phyloP scores from a whole-genome alignment of 148 eudicot species.

The Camellia lanceoleosa region DNA sequence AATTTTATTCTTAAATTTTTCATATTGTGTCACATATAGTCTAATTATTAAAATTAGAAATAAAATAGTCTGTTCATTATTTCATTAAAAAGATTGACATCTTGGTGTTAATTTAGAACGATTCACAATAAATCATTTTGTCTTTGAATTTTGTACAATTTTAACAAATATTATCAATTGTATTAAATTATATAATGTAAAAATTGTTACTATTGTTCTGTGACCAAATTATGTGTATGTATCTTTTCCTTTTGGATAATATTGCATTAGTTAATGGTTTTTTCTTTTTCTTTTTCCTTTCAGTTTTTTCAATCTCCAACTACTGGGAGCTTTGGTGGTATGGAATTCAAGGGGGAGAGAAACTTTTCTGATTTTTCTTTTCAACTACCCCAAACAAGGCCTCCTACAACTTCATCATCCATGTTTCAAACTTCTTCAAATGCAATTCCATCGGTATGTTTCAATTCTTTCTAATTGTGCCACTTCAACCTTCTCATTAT shows the following conservation, averaged over 20 bases:
- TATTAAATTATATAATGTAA: too few species aligned
- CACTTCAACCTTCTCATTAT: not conserved
- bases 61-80: too few species aligned
- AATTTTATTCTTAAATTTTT: too few species aligned
- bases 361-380: constrained; percentile 52
- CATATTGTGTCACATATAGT: too few species aligned
- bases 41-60: too few species aligned
- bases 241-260: not conserved
- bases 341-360: constrained; percentile 31
- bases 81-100: too few species aligned
- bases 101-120: too few species aligned
- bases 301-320: constrained; percentile 69
- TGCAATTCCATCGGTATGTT: constrained; percentile 34
- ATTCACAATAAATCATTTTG: too few species aligned
- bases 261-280: not conserved
- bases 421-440: constrained; percentile 23
- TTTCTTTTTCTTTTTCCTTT: constrained; percentile 4
- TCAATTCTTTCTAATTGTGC: not conserved
- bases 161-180: too few species aligned
- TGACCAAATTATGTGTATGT: not conserved
- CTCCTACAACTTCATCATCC: constrained; percentile 22
- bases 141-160: too few species aligned
- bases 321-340: constrained; percentile 51
- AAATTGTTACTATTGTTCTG: not conserved
- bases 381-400: constrained; percentile 35